Evolutionary conservation across 768 basidiomycete species (phyloP).

Genomic region (Cyclocybe aegerita): DNA sequence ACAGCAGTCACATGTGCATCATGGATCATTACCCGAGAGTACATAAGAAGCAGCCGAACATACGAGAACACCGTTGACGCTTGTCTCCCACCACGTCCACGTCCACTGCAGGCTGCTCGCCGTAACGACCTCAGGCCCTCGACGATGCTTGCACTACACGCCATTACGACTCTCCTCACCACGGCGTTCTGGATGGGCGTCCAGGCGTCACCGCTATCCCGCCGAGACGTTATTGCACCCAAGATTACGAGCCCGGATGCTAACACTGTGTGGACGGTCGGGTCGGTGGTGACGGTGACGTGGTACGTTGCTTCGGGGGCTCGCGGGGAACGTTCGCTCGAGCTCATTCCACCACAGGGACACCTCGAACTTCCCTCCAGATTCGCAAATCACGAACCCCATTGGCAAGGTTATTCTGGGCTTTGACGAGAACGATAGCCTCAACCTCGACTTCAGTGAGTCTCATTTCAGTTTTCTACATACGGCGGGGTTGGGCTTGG

Average conservation of each 20-base stretch:
- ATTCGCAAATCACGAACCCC: slow-evolving; percentile 45
- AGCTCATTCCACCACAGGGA: slow-evolving; percentile 37
- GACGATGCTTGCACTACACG: slow-evolving; percentile 29
- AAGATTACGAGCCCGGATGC: slow-evolving; percentile 47
- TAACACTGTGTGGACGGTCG: slow-evolving; percentile 49
- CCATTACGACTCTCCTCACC: slow-evolving; percentile 12
- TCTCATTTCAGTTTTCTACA: slow-evolving; percentile 1
- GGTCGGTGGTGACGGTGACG: slow-evolving; percentile 44
- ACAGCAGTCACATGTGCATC: slow-evolving; percentile 16
- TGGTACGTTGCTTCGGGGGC: slow-evolving; percentile 38
- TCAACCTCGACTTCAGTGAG: slow-evolving; percentile 57
- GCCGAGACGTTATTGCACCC: slow-evolving; percentile 49
- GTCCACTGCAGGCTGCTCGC: slow-evolving; percentile 14
- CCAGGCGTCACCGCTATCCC: slow-evolving; percentile 35
- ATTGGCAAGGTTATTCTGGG: slow-evolving; percentile 54
- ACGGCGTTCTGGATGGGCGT: slow-evolving; percentile 16
- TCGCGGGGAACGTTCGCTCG: too few relatives aligned
- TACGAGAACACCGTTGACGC: slow-evolving; percentile 17
- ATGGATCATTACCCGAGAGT: slow-evolving; percentile 8
- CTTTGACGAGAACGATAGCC: slow-evolving; percentile 39
- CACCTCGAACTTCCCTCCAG: slow-evolving; percentile 43
- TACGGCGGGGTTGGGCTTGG: neutral
- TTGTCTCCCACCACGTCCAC: slow-evolving; percentile 17
- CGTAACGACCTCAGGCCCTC: slow-evolving; percentile 13
- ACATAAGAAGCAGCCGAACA: slow-evolving; percentile 25